Conservation (phyloP, 306 rosid genomes). For the Chamaecrista fasciculata region DNA sequence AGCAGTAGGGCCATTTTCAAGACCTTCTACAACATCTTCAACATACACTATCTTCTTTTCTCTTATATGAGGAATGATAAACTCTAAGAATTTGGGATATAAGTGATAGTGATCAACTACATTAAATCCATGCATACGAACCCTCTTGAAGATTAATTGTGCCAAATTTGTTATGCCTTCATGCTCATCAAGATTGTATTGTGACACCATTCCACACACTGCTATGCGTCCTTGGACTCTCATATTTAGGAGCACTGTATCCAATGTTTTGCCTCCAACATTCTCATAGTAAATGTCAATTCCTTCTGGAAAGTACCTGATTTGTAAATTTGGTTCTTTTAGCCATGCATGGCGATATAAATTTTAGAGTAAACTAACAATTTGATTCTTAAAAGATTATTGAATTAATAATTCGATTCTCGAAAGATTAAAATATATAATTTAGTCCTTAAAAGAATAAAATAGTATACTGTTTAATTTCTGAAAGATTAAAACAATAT, state of each 20-base stretch:
- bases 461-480: no score
- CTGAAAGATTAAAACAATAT: no score
- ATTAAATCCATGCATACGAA: neutral
- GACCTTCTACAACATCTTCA: neutral
- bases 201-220: neutral
- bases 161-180: neutral
- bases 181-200: neutral
- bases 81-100: neutral
- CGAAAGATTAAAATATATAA: no score
- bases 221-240: neutral
- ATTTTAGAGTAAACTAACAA: no score
- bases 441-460: no score
- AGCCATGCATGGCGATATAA: no score
- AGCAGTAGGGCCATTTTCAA: conserved; percentile 7
- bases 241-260: neutral
- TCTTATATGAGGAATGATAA: neutral
- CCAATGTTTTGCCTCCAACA: neutral
- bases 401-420: no score
- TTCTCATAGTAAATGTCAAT: conserved; percentile 8
- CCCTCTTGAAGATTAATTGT: neutral
- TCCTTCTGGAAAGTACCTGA: neutral
- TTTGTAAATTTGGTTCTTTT: neutral
- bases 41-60: neutral
- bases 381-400: no score
- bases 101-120: neutral